Percentiles rank a stretch among this genome's conserved stretches.
phyloP scores from a whole-genome alignment of 352 stramenopile genomes.

The Globisporangium radiosum region DNA sequence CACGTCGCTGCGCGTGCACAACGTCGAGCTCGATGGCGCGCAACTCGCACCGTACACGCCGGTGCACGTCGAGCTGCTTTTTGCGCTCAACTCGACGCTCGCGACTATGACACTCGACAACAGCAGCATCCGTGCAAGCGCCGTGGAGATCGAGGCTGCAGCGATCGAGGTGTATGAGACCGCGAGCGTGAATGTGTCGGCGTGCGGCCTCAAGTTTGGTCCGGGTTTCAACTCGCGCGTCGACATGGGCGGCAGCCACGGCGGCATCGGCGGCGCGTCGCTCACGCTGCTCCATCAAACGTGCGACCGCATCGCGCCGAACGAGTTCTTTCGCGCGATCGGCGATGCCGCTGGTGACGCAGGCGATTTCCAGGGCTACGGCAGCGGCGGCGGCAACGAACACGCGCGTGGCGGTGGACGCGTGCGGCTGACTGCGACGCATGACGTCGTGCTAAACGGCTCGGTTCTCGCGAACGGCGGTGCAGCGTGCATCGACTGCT shows the following conservation, averaged over 20 bases:
- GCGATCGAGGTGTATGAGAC: slow-evolving; percentile 33
- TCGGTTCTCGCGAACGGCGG: slow-evolving; percentile 61
- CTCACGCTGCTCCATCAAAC: slow-evolving; percentile 24
- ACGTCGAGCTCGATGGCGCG: slow-evolving; percentile 36
- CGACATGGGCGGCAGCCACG: slow-evolving; percentile 61
- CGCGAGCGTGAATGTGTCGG: slow-evolving; percentile 53
- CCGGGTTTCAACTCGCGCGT: slow-evolving; percentile 75
- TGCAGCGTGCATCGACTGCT: slow-evolving; percentile 36
- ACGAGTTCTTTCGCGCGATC: slow-evolving; percentile 62
- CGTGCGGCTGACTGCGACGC: slow-evolving; percentile 33
- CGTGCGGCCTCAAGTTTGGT: slow-evolving; percentile 66
- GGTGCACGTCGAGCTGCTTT: slow-evolving; percentile 47
- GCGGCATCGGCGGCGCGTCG: slow-evolving; percentile 67
- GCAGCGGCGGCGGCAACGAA: slow-evolving; percentile 67
- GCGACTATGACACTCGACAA: slow-evolving; percentile 36
- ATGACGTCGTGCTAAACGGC: slow-evolving; percentile 52
- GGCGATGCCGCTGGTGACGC: slow-evolving; percentile 44
- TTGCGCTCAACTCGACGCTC: slow-evolving; percentile 30
- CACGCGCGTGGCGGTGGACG: slow-evolving; percentile 52
- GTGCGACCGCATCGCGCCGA: slow-evolving; percentile 47
- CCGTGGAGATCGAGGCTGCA: slow-evolving; percentile 45
- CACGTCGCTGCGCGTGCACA: slow-evolving; percentile 31
- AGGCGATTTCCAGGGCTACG: slow-evolving; percentile 76
- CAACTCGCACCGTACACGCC: slow-evolving; percentile 24
- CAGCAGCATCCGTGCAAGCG: slow-evolving; percentile 45